Conservation (phyloP, 352 stramenopile species). For the Phytophthora macrochlamydospora region DNA sequence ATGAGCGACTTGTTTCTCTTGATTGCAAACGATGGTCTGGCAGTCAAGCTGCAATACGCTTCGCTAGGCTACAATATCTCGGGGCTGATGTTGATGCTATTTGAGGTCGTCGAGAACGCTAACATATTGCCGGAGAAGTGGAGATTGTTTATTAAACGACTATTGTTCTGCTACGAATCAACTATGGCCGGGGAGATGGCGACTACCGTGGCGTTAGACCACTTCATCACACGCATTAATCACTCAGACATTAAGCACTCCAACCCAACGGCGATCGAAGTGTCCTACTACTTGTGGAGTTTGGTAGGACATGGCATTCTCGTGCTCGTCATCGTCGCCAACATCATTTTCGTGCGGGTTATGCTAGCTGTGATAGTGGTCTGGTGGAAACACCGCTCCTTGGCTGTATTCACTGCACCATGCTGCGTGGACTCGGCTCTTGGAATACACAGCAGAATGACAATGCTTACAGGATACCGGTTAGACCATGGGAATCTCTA, state of each 20-base stretch:
- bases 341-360: conserved; percentile 10
- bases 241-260: conserved; percentile 17
- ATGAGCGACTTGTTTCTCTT: conserved; percentile 30
- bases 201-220: conserved; percentile 6
- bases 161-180: conserved; percentile 25
- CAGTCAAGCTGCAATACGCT: conserved; percentile 16
- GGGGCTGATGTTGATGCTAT: conserved; percentile 22
- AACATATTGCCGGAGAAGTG: conserved; percentile 10
- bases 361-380: conserved; percentile 3
- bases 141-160: conserved; percentile 11
- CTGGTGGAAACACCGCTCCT: conserved; percentile 20
- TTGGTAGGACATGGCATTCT: conserved; percentile 23
- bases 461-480: conserved; percentile 12
- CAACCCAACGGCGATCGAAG: conserved; percentile 12
- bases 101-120: conserved; percentile 31
- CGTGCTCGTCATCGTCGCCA: conserved; percentile 16
- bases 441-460: conserved; percentile 16
- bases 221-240: conserved; percentile 23
- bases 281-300: conserved; percentile 28
- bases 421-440: conserved; percentile 23
- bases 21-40: conserved; percentile 19
- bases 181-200: conserved; percentile 16
- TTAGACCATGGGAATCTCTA: conserved; percentile 14
- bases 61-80: conserved; percentile 35
- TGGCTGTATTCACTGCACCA: conserved; percentile 10